Percentiles rank a stretch among this genome's conserved stretches.
Conservation (phyloP, 345 rosid species). For the Schrenkiella parvula region DNA sequence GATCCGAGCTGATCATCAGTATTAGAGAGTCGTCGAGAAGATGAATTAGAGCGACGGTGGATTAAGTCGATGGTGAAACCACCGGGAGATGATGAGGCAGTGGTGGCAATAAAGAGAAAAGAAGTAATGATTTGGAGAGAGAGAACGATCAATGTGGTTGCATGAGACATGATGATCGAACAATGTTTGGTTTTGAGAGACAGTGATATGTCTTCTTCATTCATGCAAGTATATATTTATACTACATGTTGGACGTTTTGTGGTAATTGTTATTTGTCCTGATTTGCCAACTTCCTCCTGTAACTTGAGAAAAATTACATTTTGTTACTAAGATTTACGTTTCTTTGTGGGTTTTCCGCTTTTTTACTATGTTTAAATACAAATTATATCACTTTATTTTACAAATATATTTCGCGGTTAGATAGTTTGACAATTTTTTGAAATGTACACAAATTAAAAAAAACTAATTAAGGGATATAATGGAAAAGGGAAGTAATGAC, state of each 20-base stretch:
- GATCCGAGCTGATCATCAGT: not conserved
- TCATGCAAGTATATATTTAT: slow-evolving; percentile 7
- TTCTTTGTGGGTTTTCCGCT: no score
- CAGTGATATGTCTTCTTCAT: not conserved
- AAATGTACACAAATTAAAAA: no score
- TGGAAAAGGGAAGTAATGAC: no score
- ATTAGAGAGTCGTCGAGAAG: not conserved
- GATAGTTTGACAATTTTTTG: no score
- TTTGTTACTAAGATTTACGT: not conserved
- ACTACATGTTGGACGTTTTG: not conserved
- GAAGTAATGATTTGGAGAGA: slow-evolving; percentile 1
- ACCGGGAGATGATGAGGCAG: not conserved
- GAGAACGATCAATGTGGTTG: not conserved
- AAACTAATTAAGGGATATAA: no score
- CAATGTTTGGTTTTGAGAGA: not conserved
- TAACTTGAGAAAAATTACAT: not conserved
- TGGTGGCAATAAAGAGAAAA: not conserved
- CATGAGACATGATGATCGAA: not conserved
- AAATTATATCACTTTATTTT: not conserved
- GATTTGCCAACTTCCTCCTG: not conserved
- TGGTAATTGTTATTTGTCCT: not conserved
- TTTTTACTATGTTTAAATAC: not conserved
- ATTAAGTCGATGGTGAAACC: slow-evolving; percentile 25
- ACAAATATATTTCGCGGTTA: no score
- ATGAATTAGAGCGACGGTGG: not conserved